A percentile compares a stretch with the other conserved stretches of the same genome.
Evolutionary conservation across 2,329 filamentous ascomycete genomes (phyloP).

Genomic region (Capronia americana): DNA sequence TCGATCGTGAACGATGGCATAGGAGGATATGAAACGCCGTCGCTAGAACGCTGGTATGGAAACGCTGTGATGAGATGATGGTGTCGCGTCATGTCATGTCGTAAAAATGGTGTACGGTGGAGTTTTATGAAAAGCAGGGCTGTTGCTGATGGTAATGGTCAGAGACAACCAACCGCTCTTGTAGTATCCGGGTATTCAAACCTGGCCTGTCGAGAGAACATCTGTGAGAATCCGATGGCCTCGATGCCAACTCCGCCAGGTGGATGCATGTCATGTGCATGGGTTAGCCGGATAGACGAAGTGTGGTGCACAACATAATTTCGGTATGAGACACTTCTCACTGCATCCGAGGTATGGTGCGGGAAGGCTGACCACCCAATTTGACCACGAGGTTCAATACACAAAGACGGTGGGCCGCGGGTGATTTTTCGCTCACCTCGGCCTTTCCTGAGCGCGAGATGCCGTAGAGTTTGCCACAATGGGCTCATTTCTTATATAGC

Average conservation of each 20-base stretch:
- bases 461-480: constrained; percentile 15
- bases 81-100: background rate
- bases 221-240: background rate
- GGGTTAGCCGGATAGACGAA: background rate
- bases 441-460: constrained; percentile 1
- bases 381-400: background rate
- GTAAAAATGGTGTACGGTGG: background rate
- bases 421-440: background rate
- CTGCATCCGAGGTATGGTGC: background rate
- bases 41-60: constrained; percentile 15
- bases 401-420: background rate
- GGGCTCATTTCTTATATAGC: constrained; percentile 14
- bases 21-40: constrained; percentile 7
- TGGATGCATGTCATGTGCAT: background rate
- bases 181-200: background rate
- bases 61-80: background rate
- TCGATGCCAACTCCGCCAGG: background rate
- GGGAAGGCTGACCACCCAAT: constrained; percentile 17
- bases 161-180: background rate
- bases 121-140: background rate
- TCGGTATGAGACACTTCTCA: background rate
- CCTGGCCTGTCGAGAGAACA: background rate
- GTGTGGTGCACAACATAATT: constrained; percentile 1
- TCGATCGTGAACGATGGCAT: constrained; percentile 1
- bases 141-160: background rate